Percentiles rank a stretch among this genome's conserved stretches.
These are phyloP conservation scores for Alternaria postmessia DNA, from an alignment of 2,329 filamentous ascomycete species.

Conservation along the genomic window DNA sequence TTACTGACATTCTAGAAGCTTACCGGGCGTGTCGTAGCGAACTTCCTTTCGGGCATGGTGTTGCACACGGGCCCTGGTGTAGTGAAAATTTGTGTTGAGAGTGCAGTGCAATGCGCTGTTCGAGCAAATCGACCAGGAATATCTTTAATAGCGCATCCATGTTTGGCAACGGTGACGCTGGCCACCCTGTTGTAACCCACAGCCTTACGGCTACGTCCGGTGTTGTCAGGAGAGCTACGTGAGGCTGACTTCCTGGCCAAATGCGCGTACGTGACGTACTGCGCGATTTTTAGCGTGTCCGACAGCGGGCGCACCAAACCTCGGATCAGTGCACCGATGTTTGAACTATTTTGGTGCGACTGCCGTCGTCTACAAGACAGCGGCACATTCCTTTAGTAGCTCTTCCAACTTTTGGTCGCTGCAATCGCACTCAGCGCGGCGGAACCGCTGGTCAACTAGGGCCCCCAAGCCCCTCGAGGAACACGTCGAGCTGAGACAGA, in stretches of 20 bases:
- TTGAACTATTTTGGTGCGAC: background rate
- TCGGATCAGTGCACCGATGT: background rate
- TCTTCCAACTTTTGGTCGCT: background rate
- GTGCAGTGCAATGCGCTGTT: constrained; percentile 2
- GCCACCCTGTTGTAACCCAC: background rate
- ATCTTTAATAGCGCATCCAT: constrained; percentile 1
- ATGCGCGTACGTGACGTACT: constrained; percentile 6
- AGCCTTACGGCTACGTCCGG: constrained; percentile 6
- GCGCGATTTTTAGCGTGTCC: background rate
- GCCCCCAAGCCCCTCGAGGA: background rate
- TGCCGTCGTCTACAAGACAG: background rate
- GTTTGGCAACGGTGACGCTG: background rate
- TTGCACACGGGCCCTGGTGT: background rate
- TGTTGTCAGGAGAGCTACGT: background rate
- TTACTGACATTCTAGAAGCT: constrained; percentile 6
- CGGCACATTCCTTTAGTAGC: background rate
- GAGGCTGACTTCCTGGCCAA: background rate
- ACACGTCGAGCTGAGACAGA: background rate
- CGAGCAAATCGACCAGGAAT: background rate
- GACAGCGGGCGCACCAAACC: constrained; percentile 1
- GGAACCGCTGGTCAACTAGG: background rate
- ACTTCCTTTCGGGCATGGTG: background rate
- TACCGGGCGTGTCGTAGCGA: background rate
- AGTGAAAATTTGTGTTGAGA: constrained; percentile 4
- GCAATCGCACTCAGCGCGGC: background rate